A percentile compares a stretch with the other conserved stretches of the same genome.
phyloP scores from a whole-genome alignment of 108 stramenopile genomes.

The Stephanodiscus minutulus region DNA sequence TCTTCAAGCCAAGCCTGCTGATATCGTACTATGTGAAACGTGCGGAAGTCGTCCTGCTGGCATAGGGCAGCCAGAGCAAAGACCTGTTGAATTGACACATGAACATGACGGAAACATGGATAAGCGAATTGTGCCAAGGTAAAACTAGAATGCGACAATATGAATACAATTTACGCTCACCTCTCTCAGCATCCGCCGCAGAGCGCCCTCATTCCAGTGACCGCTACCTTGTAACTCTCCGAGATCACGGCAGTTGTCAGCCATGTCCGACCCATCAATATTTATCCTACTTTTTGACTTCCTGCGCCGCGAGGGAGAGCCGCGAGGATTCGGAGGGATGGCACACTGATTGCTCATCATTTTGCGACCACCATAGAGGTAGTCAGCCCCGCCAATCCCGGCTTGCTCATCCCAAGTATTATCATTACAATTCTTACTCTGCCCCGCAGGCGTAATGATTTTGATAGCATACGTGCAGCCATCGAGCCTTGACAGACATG shows the following conservation, averaged over 20 bases:
- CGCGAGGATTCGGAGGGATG: background rate
- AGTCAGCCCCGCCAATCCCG: slow-evolving; percentile 1
- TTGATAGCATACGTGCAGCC: slow-evolving; percentile 54
- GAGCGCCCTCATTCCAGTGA: slow-evolving; percentile 40
- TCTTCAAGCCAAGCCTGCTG: slow-evolving; percentile 57
- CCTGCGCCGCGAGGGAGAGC: slow-evolving; percentile 22
- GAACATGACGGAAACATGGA: background rate
- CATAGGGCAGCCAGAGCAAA: slow-evolving; percentile 50
- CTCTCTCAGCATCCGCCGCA: slow-evolving; percentile 80
- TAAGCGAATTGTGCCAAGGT: slow-evolving; percentile 1
- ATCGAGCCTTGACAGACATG: slow-evolving; percentile 44
- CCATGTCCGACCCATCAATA: slow-evolving; percentile 29
- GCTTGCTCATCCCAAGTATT: background rate
- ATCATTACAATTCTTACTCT: slow-evolving; percentile 5
- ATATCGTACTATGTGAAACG: slow-evolving; percentile 58
- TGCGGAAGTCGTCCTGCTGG: slow-evolving; percentile 41
- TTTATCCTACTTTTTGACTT: slow-evolving; percentile 48
- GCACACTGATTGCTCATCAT: background rate
- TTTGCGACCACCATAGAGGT: slow-evolving; percentile 8
- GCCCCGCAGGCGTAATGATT: slow-evolving; percentile 26
- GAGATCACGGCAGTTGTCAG: background rate
- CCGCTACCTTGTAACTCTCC: slow-evolving; percentile 16
- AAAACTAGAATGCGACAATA: background rate
- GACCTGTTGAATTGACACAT: slow-evolving; percentile 61
- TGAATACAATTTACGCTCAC: slow-evolving; percentile 8